Evolutionary conservation across 2,329 filamentous ascomycete genomes (phyloP).

Genomic region (Fusarium foetens): DNA sequence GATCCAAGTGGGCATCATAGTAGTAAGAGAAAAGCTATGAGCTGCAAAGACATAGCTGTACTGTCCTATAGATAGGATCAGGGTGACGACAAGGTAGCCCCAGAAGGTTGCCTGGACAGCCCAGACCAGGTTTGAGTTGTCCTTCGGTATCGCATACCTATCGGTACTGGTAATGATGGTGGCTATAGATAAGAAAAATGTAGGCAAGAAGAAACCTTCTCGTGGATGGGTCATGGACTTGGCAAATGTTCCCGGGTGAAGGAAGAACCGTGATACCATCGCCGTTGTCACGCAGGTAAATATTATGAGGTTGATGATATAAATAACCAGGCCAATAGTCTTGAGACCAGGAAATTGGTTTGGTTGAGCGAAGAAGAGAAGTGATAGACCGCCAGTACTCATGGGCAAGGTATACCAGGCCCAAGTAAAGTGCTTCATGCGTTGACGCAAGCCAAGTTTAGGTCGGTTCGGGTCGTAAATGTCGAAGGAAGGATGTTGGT

Average conservation of each 20-base stretch:
- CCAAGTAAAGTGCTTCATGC: conserved; percentile 71
- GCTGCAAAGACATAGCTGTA: conserved; percentile 73
- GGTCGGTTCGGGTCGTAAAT: conserved; percentile 34
- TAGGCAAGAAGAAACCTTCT: conserved; percentile 77
- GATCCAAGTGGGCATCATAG: conserved; percentile 79
- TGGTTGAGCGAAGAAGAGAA: conserved; percentile 71
- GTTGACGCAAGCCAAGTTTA: conserved; percentile 53
- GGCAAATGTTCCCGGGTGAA: conserved; percentile 64
- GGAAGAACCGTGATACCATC: conserved; percentile 69
- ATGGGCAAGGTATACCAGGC: conserved; percentile 81
- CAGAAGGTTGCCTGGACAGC: conserved; percentile 74
- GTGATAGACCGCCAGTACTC: conserved; percentile 76
- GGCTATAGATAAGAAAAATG: conserved; percentile 74
- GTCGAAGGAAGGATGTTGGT: conserved; percentile 7
- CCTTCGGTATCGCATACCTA: conserved; percentile 68
- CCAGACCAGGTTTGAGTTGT: conserved; percentile 64
- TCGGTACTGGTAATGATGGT: conserved; percentile 75
- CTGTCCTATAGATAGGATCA: conserved; percentile 70
- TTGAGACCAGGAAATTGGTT: conserved; percentile 70
- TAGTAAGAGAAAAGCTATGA: conserved; percentile 67
- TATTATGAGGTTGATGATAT: conserved; percentile 73
- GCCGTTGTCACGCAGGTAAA: conserved; percentile 65
- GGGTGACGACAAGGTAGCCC: conserved; percentile 70
- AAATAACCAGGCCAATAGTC: conserved; percentile 73
- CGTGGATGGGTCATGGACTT: conserved; percentile 69